These are phyloP conservation scores for Penicillium dipodomyicola DNA, from an alignment of 495 filamentous ascomycete species.

Conservation along the genomic window DNA sequence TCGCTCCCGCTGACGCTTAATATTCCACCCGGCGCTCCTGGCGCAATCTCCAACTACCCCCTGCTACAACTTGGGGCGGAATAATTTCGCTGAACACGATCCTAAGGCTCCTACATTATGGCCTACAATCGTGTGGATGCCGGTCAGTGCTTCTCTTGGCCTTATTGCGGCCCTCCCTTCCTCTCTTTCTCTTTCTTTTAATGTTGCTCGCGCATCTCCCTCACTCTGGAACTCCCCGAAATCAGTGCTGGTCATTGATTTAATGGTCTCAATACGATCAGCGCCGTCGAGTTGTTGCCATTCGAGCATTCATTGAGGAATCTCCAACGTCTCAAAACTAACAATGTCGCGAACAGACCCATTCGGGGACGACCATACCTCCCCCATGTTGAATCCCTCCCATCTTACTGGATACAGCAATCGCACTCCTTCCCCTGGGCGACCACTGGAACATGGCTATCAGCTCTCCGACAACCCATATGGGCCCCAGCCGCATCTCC, in stretches of 20 bases:
- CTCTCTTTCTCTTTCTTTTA: constrained; percentile 15
- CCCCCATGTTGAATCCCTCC: constrained; percentile 50
- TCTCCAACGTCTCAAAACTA: constrained; percentile 12
- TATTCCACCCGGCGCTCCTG: constrained; percentile 35
- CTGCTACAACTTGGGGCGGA: constrained; percentile 25
- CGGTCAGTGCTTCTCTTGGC: constrained; percentile 52
- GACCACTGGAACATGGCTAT: constrained; percentile 59
- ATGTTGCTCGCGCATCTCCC: constrained; percentile 19
- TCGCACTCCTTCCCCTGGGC: constrained; percentile 54
- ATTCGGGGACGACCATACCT: constrained; percentile 58
- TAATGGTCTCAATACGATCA: constrained; percentile 12
- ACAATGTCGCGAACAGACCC: constrained; percentile 35
- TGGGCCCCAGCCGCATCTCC: constrained; percentile 50
- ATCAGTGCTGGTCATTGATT: constrained; percentile 24
- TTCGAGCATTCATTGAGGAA: constrained; percentile 9
- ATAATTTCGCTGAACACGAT: constrained; percentile 24
- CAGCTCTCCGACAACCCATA: constrained; percentile 71
- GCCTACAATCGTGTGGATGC: constrained; percentile 70
- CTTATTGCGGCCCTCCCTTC: constrained; percentile 10
- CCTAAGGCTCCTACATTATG: constrained; percentile 32
- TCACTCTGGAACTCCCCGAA: constrained; percentile 13
- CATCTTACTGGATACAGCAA: constrained; percentile 46
- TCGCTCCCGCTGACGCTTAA: constrained; percentile 18
- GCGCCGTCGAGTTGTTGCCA: constrained; percentile 3
- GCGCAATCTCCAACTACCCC: constrained; percentile 34